Evolutionary conservation across 169 alveolate genomes (phyloP).

Genomic region (Eimeria maxima): DNA sequence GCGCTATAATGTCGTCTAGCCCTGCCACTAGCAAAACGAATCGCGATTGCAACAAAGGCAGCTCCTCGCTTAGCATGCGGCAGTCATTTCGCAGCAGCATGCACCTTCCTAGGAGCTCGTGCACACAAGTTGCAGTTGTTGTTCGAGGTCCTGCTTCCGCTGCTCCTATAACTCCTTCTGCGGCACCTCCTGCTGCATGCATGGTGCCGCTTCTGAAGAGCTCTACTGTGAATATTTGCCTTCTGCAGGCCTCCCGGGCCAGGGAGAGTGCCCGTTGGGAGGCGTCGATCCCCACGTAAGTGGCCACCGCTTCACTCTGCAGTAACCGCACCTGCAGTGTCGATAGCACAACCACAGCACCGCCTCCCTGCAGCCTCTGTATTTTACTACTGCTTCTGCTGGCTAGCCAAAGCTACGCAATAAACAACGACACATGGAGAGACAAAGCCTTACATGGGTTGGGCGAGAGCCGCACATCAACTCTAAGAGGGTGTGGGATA

Average conservation of each 20-base stretch:
- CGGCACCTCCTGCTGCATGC: not conserved
- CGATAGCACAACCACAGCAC: constrained; percentile 9
- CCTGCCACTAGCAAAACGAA: constrained; percentile 53
- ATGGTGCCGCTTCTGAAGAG: not conserved
- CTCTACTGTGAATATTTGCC: not conserved
- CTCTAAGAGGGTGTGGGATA: constrained; percentile 37
- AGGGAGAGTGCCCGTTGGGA: constrained; percentile 45
- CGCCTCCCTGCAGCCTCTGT: not conserved
- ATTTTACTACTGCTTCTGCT: not conserved
- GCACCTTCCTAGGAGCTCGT: constrained; percentile 38
- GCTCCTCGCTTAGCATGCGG: constrained; percentile 43
- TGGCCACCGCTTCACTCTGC: constrained; percentile 26
- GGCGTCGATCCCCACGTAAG: constrained; percentile 48
- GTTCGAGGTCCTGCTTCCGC: constrained; percentile 25
- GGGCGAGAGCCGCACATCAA: constrained; percentile 68
- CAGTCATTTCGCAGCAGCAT: constrained; percentile 45
- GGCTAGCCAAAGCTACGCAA: not conserved
- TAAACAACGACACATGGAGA: not conserved
- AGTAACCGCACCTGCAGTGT: constrained; percentile 38
- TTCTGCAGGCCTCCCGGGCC: constrained; percentile 63
- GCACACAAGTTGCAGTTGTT: constrained; percentile 15
- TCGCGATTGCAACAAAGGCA: constrained; percentile 54
- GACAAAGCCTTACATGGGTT: not conserved
- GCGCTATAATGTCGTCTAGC: constrained; percentile 55
- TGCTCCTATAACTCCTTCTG: not conserved